Conservation (phyloP, 1,284 basidiomycete genomes). For the Ceratobasidium sp. region DNA sequence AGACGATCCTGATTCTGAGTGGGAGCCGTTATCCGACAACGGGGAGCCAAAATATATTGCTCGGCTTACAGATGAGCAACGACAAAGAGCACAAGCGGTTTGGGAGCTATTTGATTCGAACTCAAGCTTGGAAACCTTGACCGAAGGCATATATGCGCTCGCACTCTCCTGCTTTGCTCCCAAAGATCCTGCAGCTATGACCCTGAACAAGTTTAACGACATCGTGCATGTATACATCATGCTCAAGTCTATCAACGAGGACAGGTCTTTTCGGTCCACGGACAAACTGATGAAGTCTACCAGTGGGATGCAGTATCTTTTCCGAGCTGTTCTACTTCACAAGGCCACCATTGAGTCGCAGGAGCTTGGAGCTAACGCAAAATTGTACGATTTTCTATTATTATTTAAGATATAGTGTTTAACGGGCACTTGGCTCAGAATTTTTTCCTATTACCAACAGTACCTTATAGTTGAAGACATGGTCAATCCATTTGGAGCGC, state of each 20-base stretch:
- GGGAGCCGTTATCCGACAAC: no score
- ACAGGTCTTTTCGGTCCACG: background rate
- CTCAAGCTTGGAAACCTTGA: no score
- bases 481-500: background rate
- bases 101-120: no score
- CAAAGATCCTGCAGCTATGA: background rate
- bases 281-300: background rate
- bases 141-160: background rate
- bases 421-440: background rate
- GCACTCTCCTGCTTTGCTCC: conserved; percentile 1
- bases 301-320: background rate
- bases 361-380: background rate
- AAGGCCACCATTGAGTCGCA: background rate
- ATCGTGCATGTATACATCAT: background rate
- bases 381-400: background rate
- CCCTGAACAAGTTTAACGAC: background rate
- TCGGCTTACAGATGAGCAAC: no score
- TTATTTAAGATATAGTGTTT: background rate
- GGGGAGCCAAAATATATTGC: no score
- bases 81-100: no score
- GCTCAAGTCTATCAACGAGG: background rate
- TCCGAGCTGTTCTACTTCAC: background rate
- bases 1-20: no score
- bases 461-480: background rate
- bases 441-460: background rate